Evolutionary conservation across 2,329 filamentous ascomycete species (phyloP).

Genomic region (Didymellaceae sp.): DNA sequence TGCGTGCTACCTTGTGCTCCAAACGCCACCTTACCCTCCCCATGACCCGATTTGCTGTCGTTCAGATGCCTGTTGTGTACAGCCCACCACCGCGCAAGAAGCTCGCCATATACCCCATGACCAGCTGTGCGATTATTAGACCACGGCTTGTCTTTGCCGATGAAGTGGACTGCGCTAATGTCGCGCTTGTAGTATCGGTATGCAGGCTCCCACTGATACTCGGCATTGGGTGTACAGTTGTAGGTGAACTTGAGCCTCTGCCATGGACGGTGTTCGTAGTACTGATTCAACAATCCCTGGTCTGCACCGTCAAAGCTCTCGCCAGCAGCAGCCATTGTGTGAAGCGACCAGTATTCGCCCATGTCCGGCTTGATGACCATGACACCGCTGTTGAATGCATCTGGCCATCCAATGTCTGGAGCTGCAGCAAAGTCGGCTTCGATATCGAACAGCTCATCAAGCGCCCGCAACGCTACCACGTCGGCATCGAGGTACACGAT

Average conservation of each 20-base stretch:
- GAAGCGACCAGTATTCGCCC: slow-evolving; percentile 85
- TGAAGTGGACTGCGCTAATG: slow-evolving; percentile 93
- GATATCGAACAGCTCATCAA: slow-evolving; percentile 86
- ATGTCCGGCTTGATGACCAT: slow-evolving; percentile 89
- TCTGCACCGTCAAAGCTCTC: slow-evolving; percentile 97
- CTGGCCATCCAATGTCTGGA: slow-evolving; percentile 97
- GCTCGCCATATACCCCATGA: slow-evolving; percentile 76
- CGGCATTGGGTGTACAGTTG: slow-evolving; percentile 94
- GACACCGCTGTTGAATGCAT: slow-evolving; percentile 97
- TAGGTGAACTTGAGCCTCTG: slow-evolving; percentile 92
- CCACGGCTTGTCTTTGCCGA: slow-evolving; percentile 92
- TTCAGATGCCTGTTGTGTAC: slow-evolving; percentile 89
- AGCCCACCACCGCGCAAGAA: slow-evolving; percentile 90
- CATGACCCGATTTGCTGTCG: slow-evolving; percentile 11
- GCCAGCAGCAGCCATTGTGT: slow-evolving; percentile 81
- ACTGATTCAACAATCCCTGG: slow-evolving; percentile 93
- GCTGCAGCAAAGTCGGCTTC: slow-evolving; percentile 71
- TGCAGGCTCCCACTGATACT: slow-evolving; percentile 96
- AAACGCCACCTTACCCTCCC: slow-evolving; percentile 3
- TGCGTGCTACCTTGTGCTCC: slow-evolving; percentile 18
- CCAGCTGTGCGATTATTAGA: slow-evolving; percentile 54
- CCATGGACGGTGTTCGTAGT: slow-evolving; percentile 79
- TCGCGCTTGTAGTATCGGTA: slow-evolving; percentile 90
- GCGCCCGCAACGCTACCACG: slow-evolving; percentile 85
- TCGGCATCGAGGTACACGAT: slow-evolving; percentile 97